Percentiles rank a stretch among this genome's conserved stretches.
These are phyloP conservation scores for Colletotrichum sp. DNA, from an alignment of 2,329 filamentous ascomycete genomes.

Conservation along the genomic window DNA sequence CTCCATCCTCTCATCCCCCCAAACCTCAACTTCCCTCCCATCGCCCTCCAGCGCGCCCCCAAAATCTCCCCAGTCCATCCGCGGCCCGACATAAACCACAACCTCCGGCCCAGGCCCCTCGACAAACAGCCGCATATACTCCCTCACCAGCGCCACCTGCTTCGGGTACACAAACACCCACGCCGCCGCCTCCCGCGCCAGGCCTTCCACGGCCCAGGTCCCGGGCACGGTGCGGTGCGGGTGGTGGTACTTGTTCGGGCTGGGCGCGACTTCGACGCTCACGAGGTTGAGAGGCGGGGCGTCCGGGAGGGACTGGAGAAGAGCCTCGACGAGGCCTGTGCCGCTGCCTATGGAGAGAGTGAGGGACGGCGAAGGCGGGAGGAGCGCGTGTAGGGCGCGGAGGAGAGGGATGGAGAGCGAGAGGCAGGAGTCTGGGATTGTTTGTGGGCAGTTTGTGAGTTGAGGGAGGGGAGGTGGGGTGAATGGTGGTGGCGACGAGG, in stretches of 20 bases:
- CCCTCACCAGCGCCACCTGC: conserved; percentile 29
- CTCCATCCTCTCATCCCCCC: conserved; percentile 8
- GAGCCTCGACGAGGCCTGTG: conserved; percentile 31
- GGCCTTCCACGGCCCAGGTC: conserved; percentile 32
- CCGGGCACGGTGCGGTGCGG: conserved; percentile 31
- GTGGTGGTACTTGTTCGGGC: background rate
- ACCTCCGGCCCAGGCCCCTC: background rate
- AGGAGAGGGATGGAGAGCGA: conserved; percentile 31
- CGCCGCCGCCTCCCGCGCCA: conserved; percentile 26
- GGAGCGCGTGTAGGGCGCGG: conserved; percentile 10
- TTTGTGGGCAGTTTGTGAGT: background rate
- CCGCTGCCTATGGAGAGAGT: conserved; percentile 34
- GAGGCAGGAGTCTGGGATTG: conserved; percentile 32
- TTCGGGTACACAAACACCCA: conserved; percentile 40
- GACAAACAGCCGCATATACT: conserved; percentile 26
- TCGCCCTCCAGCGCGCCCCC: background rate
- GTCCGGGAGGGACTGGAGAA: conserved; percentile 21
- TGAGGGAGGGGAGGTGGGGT: background rate
- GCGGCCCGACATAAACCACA: conserved; percentile 6
- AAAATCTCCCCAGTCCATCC: conserved; percentile 14
- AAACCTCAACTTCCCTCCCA: background rate
- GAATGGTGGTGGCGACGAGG: background rate
- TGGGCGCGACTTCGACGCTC: conserved; percentile 15
- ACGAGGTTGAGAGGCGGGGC: background rate
- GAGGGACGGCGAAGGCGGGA: background rate